Evolutionary conservation across 176 grass and related monocot genomes (phyloP).

Genomic region (Elaeis guineensis): DNA sequence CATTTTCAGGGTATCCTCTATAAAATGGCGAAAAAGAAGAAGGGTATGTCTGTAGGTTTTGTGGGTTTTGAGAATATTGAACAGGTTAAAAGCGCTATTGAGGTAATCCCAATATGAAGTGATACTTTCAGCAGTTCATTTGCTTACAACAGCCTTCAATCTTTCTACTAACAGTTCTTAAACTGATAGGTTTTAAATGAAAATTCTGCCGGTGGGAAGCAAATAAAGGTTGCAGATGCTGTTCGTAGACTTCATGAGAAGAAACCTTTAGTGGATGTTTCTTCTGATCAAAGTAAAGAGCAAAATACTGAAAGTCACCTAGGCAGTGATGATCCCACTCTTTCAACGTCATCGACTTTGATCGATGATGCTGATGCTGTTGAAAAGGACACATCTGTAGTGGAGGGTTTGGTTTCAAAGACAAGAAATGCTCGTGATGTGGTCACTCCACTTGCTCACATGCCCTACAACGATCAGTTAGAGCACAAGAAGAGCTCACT

Average conservation of each 20-base stretch:
- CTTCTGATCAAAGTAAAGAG: conserved; percentile 23
- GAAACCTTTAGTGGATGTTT: conserved; percentile 11
- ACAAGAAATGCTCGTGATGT: conserved; percentile 56
- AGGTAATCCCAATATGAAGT: conserved; percentile 35
- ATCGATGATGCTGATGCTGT: conserved; percentile 15
- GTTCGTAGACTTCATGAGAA: conserved; percentile 60
- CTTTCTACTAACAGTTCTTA: not conserved
- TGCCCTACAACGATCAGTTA: conserved; percentile 78
- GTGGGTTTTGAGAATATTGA: conserved; percentile 59
- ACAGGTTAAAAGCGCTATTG: conserved; percentile 52
- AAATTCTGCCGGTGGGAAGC: conserved; percentile 51
- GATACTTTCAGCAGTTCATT: no score
- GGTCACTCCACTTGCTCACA: conserved; percentile 79
- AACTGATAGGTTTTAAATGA: conserved; percentile 49
- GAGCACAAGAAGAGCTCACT: conserved; percentile 74
- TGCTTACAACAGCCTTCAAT: not conserved
- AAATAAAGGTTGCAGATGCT: conserved; percentile 86
- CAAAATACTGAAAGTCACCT: not conserved
- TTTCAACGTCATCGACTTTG: not conserved
- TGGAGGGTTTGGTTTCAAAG: conserved; percentile 21
- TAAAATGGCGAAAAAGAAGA: conserved; percentile 72
- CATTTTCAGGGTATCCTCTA: conserved; percentile 56
- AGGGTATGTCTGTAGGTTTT: conserved; percentile 92
- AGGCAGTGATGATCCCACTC: conserved; percentile 1
- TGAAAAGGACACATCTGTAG: conserved; percentile 26